phyloP scores from a whole-genome alignment of 2,329 filamentous ascomycete genomes.

The Setomelanomma holmii region DNA sequence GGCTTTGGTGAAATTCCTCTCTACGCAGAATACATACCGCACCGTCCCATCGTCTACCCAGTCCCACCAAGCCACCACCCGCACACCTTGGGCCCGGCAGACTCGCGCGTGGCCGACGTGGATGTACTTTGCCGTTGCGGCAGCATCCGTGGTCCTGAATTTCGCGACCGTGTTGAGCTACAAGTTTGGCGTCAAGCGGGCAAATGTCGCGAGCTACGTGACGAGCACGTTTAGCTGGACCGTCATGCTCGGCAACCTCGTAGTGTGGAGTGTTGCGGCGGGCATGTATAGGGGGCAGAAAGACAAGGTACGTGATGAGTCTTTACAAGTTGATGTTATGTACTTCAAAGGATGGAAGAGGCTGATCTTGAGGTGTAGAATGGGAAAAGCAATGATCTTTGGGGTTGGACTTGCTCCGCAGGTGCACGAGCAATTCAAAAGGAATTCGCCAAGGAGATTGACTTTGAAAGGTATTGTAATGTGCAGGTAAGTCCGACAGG shows the following conservation, averaged over 20 bases:
- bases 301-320: too few relatives aligned
- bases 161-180: conserved; percentile 45
- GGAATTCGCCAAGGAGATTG: conserved; percentile 44
- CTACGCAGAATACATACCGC: conserved; percentile 40
- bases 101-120: conserved; percentile 51
- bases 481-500: conserved; percentile 38
- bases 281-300: conserved; percentile 47
- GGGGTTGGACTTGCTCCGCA: conserved; percentile 52
- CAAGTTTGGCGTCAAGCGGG: conserved; percentile 33
- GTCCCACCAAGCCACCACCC: conserved; percentile 27
- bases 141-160: conserved; percentile 43
- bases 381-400: conserved; percentile 49
- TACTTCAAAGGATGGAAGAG: too few relatives aligned
- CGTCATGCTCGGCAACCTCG: conserved; percentile 42
- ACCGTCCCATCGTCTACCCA: conserved; percentile 17
- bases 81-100: conserved; percentile 50
- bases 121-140: conserved; percentile 48
- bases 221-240: conserved; percentile 37
- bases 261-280: conserved; percentile 46
- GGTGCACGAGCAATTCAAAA: conserved; percentile 46
- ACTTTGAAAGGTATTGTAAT: conserved; percentile 47
- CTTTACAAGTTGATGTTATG: too few relatives aligned
- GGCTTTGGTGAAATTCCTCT: conserved; percentile 49
- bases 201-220: conserved; percentile 42
- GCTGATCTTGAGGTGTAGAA: too few relatives aligned